Percentiles rank a stretch among this genome's conserved stretches.
Conservation (phyloP, 2,329 filamentous ascomycete genomes). For the Orbilia oligospora region DNA sequence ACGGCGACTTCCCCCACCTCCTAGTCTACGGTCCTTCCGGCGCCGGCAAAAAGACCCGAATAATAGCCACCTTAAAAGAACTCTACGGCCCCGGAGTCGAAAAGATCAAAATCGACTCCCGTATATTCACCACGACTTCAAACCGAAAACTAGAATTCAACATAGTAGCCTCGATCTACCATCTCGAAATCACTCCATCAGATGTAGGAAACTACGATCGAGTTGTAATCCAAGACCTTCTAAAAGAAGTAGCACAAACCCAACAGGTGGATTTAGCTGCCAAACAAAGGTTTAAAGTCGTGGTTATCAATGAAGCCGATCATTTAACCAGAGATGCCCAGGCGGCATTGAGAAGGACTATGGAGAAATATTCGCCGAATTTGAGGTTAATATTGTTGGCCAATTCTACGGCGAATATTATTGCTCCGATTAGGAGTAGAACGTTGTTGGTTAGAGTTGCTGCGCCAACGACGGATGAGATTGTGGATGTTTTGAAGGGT, state of each 20-base stretch:
- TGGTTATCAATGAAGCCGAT: conserved; percentile 99
- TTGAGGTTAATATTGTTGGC: conserved; percentile 90
- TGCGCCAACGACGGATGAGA: conserved; percentile 87
- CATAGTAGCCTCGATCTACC: conserved; percentile 96
- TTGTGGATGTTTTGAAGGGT: conserved; percentile 79
- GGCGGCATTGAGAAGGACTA: conserved; percentile 91
- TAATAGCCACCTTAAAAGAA: conserved; percentile 94
- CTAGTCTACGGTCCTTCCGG: conserved; percentile 97
- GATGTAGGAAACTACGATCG: conserved; percentile 97
- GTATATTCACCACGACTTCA: conserved; percentile 93
- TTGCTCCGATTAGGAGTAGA: conserved; percentile 94
- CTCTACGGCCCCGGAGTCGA: conserved; percentile 97
- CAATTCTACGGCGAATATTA: conserved; percentile 98
- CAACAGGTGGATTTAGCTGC: conserved; percentile 97
- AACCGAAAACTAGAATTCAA: conserved; percentile 99
- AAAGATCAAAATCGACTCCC: conserved; percentile 98
- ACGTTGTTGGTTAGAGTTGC: conserved; percentile 92
- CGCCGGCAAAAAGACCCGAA: conserved; percentile 96
- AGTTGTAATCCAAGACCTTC: conserved; percentile 92
- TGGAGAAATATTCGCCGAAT: conserved; percentile 99
- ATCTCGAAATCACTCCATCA: conserved; percentile 97
- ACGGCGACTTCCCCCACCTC: conserved; percentile 97
- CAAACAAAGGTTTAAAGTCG: conserved; percentile 95
- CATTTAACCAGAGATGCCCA: conserved; percentile 94
- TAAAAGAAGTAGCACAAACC: conserved; percentile 98